Evolutionary conservation across 2,329 filamentous ascomycete species (phyloP), one percentile per base, ranked within the genome.

Genomic region (Alternaria viburni): DNA sequence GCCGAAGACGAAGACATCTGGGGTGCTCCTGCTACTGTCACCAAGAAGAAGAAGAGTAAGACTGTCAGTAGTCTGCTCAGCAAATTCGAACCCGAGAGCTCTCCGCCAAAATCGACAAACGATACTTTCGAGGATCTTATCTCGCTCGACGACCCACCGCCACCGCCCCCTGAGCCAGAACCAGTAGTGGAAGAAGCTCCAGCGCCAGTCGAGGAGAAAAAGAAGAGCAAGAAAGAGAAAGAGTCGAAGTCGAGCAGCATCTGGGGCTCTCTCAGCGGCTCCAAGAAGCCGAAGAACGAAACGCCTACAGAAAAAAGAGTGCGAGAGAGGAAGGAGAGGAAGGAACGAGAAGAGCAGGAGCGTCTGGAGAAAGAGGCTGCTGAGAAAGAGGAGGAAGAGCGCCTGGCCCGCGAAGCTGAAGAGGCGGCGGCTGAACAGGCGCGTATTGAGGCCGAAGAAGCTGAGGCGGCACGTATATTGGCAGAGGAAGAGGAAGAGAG

Each of bases 291-390:
- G 10, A 76, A 75, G 64, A 72, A 70, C 26, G 69, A 74, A 28
- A 65, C 64, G 10, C 26, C 65, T 6, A 81, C 80, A 51, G 81
- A 84, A 61, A 84, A 81, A 65, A 68, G 61, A 55, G 61, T 58
- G 28, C 65, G 70, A n/a, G 72, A 74, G 54, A 70, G 71, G 59
- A 72, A 71, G 26, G 72, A 76, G 49, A 71, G 67, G 57, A 70
- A 74, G 51, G 74, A 79, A n/a, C 66, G 67, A n/a, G 70, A 69
- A 52, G 69, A 70, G 45, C 63, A 67, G 28, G 71, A 70, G 49
- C 64, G 64, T 21, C 30, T 70, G 12, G 68, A 81, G 62, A 79
- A 78, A 54, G 75, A 75, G 43, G 83, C 82, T 64, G 80, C 82
- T 32, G 82, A 81, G 41, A 83, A 85, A 65, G 78, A 70, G 52